Percentiles rank a stretch among this genome's conserved stretches.
Conservation (phyloP, 805 yeast genomes). For the Candida hispaniensis region DNA sequence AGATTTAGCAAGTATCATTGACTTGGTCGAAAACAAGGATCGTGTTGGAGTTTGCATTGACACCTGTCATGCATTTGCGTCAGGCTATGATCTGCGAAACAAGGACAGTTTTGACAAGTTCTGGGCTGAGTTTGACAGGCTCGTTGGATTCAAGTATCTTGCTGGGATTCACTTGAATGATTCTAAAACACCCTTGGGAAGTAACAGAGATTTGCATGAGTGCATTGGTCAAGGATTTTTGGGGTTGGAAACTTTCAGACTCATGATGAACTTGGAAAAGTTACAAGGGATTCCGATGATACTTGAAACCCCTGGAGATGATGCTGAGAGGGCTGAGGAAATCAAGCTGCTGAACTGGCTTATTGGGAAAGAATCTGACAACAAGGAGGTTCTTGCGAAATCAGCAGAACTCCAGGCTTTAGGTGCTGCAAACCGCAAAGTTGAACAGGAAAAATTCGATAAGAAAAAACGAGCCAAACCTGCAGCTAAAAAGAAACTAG, state of each 20-base stretch:
- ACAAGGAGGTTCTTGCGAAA: slow-evolving; percentile 44
- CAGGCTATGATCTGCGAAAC: slow-evolving; percentile 80
- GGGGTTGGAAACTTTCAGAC: slow-evolving; percentile 75
- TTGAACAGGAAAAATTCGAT: slow-evolving; percentile 54
- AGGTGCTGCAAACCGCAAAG: slow-evolving; percentile 64
- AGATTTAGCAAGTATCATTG: slow-evolving; percentile 68
- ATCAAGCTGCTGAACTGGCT: slow-evolving; percentile 73
- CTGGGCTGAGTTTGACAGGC: slow-evolving; percentile 65
- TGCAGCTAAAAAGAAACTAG: slow-evolving; percentile 8
- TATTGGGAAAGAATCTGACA: slow-evolving; percentile 43
- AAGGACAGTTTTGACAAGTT: slow-evolving; percentile 49
- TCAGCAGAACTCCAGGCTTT: slow-evolving; percentile 38
- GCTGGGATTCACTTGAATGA: slow-evolving; percentile 84
- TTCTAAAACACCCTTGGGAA: slow-evolving; percentile 86
- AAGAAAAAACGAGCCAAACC: slow-evolving; percentile 35
- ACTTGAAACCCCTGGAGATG: slow-evolving; percentile 69
- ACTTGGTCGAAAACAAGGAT: slow-evolving; percentile 61
- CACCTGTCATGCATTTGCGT: slow-evolving; percentile 94
- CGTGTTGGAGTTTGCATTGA: slow-evolving; percentile 95
- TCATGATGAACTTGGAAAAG: slow-evolving; percentile 57
- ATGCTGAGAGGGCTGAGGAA: slow-evolving; percentile 55
- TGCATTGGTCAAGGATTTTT: slow-evolving; percentile 79
- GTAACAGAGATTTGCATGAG: slow-evolving; percentile 87
- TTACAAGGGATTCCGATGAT: slow-evolving; percentile 64
- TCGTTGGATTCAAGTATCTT: slow-evolving; percentile 65